A percentile compares a stretch with the other conserved stretches of the same genome.
These are phyloP conservation scores for Geranomyces michiganensis DNA, from an alignment of 192 early-diverging fungal species.

Conservation along the genomic window DNA sequence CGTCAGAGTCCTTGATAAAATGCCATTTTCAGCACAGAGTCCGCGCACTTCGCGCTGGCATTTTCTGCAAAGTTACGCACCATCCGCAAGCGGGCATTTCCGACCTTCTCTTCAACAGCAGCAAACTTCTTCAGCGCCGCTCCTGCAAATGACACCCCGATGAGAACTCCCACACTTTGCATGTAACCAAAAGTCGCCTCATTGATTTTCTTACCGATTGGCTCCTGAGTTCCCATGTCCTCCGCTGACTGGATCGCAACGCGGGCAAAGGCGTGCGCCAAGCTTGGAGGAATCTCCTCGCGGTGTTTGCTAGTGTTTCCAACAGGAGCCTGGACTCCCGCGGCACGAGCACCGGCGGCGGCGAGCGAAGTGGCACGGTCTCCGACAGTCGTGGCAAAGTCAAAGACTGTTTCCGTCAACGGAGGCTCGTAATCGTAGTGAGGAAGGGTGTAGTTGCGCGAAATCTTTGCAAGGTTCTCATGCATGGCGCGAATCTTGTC, in stretches of 20 bases:
- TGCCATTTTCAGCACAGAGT: slow-evolving; percentile 24
- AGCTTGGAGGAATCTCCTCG: slow-evolving; percentile 44
- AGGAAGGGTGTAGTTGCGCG: slow-evolving; percentile 72
- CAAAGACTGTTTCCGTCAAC: slow-evolving; percentile 69
- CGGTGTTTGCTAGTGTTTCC: neutral
- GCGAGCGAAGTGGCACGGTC: slow-evolving; percentile 64
- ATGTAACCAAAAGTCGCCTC: neutral
- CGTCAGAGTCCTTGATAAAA: slow-evolving; percentile 65
- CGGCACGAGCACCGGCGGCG: slow-evolving; percentile 43
- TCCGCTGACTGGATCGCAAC: slow-evolving; percentile 70
- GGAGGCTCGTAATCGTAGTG: slow-evolving; percentile 77
- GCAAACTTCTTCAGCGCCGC: slow-evolving; percentile 86
- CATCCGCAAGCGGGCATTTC: slow-evolving; percentile 68
- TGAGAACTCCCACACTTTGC: neutral
- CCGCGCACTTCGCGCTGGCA: slow-evolving; percentile 18
- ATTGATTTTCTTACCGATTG: slow-evolving; percentile 54
- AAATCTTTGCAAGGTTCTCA: slow-evolving; percentile 70
- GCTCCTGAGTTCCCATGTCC: slow-evolving; percentile 75
- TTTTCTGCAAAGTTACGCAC: slow-evolving; percentile 29
- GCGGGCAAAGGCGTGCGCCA: slow-evolving; percentile 76
- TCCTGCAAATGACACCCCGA: slow-evolving; percentile 40
- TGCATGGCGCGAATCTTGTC: slow-evolving; percentile 74
- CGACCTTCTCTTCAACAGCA: slow-evolving; percentile 82
- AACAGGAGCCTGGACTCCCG: slow-evolving; percentile 39
- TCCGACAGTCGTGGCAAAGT: slow-evolving; percentile 70